Conservation (phyloP, 495 filamentous ascomycete genomes). For the Xylaria longipes region DNA sequence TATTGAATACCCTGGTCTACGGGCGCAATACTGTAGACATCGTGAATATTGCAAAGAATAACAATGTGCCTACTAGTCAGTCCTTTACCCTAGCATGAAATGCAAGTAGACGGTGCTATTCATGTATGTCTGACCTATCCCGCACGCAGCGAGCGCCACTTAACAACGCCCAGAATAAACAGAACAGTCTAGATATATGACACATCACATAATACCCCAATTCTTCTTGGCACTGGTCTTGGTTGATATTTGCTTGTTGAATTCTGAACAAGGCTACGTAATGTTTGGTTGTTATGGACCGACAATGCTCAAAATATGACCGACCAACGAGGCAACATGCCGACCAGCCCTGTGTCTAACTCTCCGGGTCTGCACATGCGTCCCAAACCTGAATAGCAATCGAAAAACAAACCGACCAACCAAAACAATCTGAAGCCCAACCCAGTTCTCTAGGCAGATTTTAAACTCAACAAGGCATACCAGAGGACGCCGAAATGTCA, state of each 20-base stretch:
- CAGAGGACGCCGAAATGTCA: constrained; percentile 11
- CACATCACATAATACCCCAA: not conserved
- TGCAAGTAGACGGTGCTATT: not conserved
- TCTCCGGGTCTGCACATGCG: constrained; percentile 3
- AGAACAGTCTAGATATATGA: not conserved
- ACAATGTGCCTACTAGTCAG: not conserved
- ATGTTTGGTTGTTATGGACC: not conserved
- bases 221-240: not conserved
- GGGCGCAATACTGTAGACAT: not conserved
- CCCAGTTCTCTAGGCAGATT: constrained; percentile 7
- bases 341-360: not conserved
- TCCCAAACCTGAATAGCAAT: not conserved
- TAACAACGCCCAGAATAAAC: not conserved
- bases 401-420: not conserved
- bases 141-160: not conserved
- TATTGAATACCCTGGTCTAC: too few relatives aligned
- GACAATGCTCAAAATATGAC: not conserved
- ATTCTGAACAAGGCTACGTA: not conserved
- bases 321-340: not conserved
- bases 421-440: constrained; percentile 7
- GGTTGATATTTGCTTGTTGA: not conserved
- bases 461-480: constrained; percentile 4
- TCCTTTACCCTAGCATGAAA: not conserved
- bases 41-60: not conserved
- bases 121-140: not conserved